These are phyloP conservation scores for Coemansia sp. DNA, from an alignment of 192 early-diverging fungal genomes.

Conservation along the genomic window DNA sequence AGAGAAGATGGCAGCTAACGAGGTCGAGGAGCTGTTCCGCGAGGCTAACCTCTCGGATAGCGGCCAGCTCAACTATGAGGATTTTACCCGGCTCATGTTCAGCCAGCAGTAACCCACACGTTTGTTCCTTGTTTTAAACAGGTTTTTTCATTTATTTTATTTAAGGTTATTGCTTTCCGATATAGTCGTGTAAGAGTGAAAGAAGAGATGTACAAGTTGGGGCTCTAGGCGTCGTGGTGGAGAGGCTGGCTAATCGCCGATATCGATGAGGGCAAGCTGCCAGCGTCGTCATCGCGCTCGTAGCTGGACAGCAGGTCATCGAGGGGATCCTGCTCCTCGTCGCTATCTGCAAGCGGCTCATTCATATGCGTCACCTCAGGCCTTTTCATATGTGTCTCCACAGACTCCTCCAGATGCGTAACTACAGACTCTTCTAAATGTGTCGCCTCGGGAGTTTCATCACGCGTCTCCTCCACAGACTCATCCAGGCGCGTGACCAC, in stretches of 20 bases:
- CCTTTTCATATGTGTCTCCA: neutral
- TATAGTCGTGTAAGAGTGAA: no score
- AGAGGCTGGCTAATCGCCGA: slow-evolving; percentile 3
- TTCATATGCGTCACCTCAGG: no score
- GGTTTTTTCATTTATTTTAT: no score
- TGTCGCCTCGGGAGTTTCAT: neutral
- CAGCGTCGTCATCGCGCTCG: slow-evolving; percentile 6
- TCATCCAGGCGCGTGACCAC: neutral
- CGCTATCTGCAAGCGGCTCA: neutral
- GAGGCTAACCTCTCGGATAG: slow-evolving; percentile 77
- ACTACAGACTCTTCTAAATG: neutral
- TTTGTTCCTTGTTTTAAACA: neutral
- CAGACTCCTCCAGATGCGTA: no score
- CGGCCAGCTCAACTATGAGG: slow-evolving; percentile 80
- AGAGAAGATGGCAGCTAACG: slow-evolving; percentile 68
- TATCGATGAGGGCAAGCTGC: neutral
- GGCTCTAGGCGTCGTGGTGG: no score
- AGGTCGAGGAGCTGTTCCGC: slow-evolving; percentile 74
- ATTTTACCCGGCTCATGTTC: slow-evolving; percentile 77
- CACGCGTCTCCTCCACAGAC: neutral
- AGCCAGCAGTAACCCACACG: neutral
- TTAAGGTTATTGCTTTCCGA: no score
- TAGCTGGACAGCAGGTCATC: slow-evolving; percentile 11
- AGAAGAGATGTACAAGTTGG: no score
- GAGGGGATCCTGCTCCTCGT: neutral